Evolutionary conservation across 2,329 filamentous ascomycete species (phyloP), one percentile per base, ranked within the genome.

Genomic region (Talaromyces funiculosus): DNA sequence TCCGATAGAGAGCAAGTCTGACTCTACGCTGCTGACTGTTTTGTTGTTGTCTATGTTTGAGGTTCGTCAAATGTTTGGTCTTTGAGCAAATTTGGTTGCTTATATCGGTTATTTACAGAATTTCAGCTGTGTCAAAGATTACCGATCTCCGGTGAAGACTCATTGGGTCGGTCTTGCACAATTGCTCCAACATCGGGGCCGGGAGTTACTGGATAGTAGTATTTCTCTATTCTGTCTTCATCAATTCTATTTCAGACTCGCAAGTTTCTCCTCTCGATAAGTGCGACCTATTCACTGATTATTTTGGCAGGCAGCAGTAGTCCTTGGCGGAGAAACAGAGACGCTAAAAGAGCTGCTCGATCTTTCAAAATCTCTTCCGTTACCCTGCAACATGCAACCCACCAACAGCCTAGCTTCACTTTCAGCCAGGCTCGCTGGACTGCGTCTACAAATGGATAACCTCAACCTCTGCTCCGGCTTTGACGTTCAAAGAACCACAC

Each of bases 1-100:
- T n/a, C 56, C 35, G 26, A 26, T 31, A n/a, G 37, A 59, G 10
- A 59, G 43, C 14, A 59, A 31, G 12, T 59, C 56, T 8, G 56
- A 59, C 53, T 22, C 45, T 42, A 59, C 45, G 9, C 56, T 59
- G 7, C 16, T 59, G 22, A 59, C 43, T 40, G 37, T 59, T 42
- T 31, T 59, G 37, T 20, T 59, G 7, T 31, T 59, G 18, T 59
- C 56, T 2, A 42, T 59, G 56, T 59, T 53, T 59, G 56, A 59
- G 18, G 56, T 42, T 8, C 51, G 22, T 24, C 38, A 6, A 5
- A 35, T 16, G 4, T 6, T 16, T 3, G 4, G 4, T 9, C 5
- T 31, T 49, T 49, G 24, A 10, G 43, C 24, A 29, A 16, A 47
- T n/a, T 14, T 18, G 18, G 26, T 49, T 31, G 9, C 1, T 49